Conservation (phyloP, 2,329 filamentous ascomycete genomes). For the Botrytis aclada region DNA sequence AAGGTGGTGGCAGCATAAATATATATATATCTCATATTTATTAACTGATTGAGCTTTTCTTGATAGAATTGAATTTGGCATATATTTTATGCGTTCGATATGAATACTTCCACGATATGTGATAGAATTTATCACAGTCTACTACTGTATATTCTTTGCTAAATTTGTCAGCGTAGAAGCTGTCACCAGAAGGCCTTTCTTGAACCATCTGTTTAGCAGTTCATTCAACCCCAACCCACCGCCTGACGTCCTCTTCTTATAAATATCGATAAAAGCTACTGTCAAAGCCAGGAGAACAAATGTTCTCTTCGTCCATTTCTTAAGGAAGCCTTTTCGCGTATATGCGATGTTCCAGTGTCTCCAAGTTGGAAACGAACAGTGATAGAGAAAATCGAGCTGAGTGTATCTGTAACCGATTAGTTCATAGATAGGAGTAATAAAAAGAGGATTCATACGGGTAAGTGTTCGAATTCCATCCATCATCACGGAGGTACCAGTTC, state of each 20-base stretch:
- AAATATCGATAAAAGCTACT: background rate
- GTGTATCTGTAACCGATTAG: slow-evolving; percentile 41
- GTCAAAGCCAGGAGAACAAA: background rate
- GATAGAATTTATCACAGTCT: background rate
- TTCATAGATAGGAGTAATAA: background rate
- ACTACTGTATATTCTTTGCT: background rate
- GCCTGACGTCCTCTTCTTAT: background rate
- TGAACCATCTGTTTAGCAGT: background rate
- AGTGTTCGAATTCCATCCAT: slow-evolving; percentile 48
- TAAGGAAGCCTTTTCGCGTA: slow-evolving; percentile 46
- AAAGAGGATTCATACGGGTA: slow-evolving; percentile 43
- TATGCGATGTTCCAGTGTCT: slow-evolving; percentile 52
- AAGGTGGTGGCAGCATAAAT: background rate
- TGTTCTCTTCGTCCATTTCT: slow-evolving; percentile 30
- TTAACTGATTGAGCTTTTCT: too few relatives aligned
- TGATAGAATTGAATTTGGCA: background rate
- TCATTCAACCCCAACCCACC: background rate
- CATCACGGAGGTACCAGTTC: slow-evolving; percentile 48
- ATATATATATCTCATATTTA: too few relatives aligned
- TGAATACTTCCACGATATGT: background rate
- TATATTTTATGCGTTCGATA: background rate
- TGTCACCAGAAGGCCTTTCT: background rate
- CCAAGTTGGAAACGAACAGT: slow-evolving; percentile 53
- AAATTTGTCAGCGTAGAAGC: background rate
- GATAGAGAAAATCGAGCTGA: slow-evolving; percentile 49